A percentile compares a stretch with the other conserved stretches of the same genome.
These are phyloP conservation scores for Aureobasidium sp. DNA, from an alignment of 2,329 filamentous ascomycete species.

Conservation along the genomic window DNA sequence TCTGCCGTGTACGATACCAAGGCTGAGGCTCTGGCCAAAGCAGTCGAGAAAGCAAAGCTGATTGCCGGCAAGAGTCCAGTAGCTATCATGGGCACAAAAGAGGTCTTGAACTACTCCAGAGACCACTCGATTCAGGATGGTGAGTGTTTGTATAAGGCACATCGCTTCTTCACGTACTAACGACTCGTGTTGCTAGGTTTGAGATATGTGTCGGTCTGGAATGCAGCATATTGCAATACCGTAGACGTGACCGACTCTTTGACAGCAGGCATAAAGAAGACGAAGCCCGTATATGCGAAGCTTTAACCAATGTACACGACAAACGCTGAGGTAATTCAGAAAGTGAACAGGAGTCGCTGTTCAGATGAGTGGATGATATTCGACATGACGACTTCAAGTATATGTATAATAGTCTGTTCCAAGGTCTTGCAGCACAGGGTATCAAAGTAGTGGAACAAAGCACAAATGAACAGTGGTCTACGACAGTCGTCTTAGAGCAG, in stretches of 20 bases:
- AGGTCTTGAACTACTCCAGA: conserved; percentile 72
- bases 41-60: conserved; percentile 53
- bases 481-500: conserved; percentile 32
- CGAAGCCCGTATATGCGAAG: conserved; percentile 76
- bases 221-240: conserved; percentile 74
- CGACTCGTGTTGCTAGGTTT: conserved; percentile 44
- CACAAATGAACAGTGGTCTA: neutral
- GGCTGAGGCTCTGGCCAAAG: conserved; percentile 54
- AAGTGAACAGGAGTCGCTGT: neutral
- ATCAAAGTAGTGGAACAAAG: neutral
- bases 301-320: conserved; percentile 41
- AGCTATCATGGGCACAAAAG: conserved; percentile 80
- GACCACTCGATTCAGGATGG: conserved; percentile 73
- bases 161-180: neutral
- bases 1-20: conserved; percentile 57
- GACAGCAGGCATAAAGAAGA: conserved; percentile 69
- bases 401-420: neutral
- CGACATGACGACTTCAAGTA: neutral
- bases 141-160: conserved; percentile 33
- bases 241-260: conserved; percentile 68
- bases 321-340: neutral
- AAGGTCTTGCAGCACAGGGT: neutral
- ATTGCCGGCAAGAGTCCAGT: conserved; percentile 81
- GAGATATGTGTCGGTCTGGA: conserved; percentile 82
- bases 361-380: neutral